These are phyloP conservation scores for Lithocarpus polystachyus DNA, from an alignment of 306 rosid genomes.

Conservation along the genomic window DNA sequence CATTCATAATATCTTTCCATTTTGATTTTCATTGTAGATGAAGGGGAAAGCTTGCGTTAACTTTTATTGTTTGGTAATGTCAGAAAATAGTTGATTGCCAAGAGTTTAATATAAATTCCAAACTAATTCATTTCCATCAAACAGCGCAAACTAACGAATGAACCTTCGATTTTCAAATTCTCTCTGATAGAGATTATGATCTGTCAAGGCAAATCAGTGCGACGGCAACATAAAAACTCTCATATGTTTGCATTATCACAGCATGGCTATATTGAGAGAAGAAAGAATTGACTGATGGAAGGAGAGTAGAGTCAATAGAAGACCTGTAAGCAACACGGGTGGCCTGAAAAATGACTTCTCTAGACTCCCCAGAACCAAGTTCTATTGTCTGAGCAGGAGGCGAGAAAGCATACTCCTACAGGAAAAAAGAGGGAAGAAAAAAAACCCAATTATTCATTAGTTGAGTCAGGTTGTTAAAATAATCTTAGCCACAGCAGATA, in stretches of 20 bases:
- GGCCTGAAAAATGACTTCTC: constrained; percentile 82
- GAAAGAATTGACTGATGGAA: constrained; percentile 4
- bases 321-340: constrained; percentile 98
- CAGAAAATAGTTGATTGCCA: not conserved
- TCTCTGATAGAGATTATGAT: not conserved
- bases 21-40: not conserved
- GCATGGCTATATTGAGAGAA: constrained; percentile 6
- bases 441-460: not conserved
- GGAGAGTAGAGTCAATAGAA: not conserved
- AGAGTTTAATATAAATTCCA: constrained; percentile 7
- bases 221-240: not conserved
- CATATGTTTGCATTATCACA: not conserved
- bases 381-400: constrained; percentile 91
- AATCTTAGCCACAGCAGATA: constrained; percentile 16
- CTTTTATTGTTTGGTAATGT: not conserved
- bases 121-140: not conserved
- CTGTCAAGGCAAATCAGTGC: not conserved
- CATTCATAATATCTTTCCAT: not conserved
- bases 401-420: constrained; percentile 87
- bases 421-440: constrained; percentile 3
- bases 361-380: constrained; percentile 86
- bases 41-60: not conserved
- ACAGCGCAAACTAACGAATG: constrained; percentile 18
- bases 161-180: not conserved
- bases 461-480: constrained; percentile 23